A percentile compares a stretch with the other conserved stretches of the same genome.
Conservation (phyloP, 2,329 filamentous ascomycete species). For the Colletotrichum spinosum region DNA sequence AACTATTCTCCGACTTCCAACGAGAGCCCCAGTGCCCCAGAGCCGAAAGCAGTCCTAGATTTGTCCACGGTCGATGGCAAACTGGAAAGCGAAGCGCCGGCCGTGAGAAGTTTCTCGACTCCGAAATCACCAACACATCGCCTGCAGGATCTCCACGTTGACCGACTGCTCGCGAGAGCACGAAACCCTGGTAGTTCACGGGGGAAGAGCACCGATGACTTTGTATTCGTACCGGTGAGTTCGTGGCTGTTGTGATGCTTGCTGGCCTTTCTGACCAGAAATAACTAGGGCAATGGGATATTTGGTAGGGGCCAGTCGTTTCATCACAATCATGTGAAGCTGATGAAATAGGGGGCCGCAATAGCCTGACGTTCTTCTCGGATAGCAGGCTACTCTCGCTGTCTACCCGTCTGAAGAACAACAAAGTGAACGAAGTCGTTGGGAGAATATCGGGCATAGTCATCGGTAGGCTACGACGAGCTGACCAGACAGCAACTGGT, state of each 20-base stretch:
- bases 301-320: conserved; percentile 38
- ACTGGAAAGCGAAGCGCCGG: neutral
- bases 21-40: neutral
- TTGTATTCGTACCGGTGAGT: conserved; percentile 42
- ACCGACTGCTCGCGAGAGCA: conserved; percentile 42
- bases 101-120: neutral
- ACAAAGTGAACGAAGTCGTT: conserved; percentile 45
- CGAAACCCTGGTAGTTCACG: conserved; percentile 17
- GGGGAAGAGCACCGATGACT: conserved; percentile 32
- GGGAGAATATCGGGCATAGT: conserved; percentile 43
- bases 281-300: conserved; percentile 43
- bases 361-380: conserved; percentile 45
- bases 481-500: conserved; percentile 11
- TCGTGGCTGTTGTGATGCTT: neutral
- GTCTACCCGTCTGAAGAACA: conserved; percentile 43
- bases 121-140: conserved; percentile 10
- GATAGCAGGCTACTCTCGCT: conserved; percentile 46
- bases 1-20: conserved; percentile 16
- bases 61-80: conserved; percentile 2
- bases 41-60: conserved; percentile 26
- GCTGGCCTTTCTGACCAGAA: neutral
- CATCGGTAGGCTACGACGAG: conserved; percentile 32
- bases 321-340: neutral
- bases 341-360: conserved; percentile 40
- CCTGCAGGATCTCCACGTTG: conserved; percentile 43